Conservation (phyloP, 208 protist species). For the Leishmania mexicana region DNA sequence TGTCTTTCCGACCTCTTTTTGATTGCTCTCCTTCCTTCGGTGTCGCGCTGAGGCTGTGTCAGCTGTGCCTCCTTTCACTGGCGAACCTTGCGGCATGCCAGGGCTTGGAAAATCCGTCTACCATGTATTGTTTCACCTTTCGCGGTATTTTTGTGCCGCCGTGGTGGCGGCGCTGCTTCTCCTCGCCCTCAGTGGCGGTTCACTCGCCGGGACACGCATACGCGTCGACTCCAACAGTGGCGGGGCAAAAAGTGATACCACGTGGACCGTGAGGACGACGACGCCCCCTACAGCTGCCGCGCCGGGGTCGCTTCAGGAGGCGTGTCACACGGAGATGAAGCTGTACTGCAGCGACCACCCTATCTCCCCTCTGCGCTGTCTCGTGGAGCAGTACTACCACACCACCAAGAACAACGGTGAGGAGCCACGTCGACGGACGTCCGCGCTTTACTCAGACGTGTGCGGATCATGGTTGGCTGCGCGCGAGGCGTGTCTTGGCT, state of each 20-base stretch:
- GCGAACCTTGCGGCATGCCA: constrained; percentile 10
- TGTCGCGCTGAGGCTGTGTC: not conserved
- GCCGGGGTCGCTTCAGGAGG: constrained; percentile 23
- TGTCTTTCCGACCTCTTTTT: not conserved
- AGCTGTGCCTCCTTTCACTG: not conserved
- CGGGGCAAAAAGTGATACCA: not conserved
- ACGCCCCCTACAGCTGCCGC: not conserved
- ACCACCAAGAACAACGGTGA: not conserved
- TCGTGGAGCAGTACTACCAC: constrained; percentile 29
- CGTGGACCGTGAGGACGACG: not conserved
- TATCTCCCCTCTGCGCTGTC: constrained; percentile 25
- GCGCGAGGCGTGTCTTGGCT: constrained; percentile 56
- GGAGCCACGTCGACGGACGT: not conserved
- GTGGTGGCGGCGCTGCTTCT: constrained; percentile 19
- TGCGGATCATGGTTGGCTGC: constrained; percentile 68
- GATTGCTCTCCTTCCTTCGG: not conserved
- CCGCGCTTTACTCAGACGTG: constrained; percentile 27
- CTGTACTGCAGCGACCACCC: constrained; percentile 22
- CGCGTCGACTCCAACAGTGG: not conserved
- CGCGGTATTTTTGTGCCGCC: constrained; percentile 5
- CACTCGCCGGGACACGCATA: constrained; percentile 12
- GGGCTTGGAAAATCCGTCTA: not conserved
- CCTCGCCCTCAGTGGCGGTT: constrained; percentile 25
- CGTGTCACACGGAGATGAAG: constrained; percentile 33
- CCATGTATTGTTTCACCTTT: constrained; percentile 14